Evolutionary conservation across 2,329 filamentous ascomycete species (phyloP).

Genomic region (Fusarium humuli): DNA sequence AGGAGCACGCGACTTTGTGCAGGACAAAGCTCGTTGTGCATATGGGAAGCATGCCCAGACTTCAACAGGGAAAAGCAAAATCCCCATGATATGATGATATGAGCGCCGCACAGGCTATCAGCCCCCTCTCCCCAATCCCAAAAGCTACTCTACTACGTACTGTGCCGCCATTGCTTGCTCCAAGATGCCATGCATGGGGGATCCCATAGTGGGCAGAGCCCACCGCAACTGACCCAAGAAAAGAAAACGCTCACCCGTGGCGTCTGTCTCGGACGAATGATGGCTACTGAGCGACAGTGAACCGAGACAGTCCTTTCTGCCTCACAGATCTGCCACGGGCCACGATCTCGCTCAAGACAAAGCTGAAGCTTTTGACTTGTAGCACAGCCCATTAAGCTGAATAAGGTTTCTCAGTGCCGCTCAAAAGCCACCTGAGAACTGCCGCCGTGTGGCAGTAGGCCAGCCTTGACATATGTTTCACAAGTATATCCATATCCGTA

Average conservation of each 20-base stretch:
- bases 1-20: slow-evolving; percentile 44
- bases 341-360: slow-evolving; percentile 6
- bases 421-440: slow-evolving; percentile 11
- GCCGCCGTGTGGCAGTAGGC: slow-evolving; percentile 4
- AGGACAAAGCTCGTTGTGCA: slow-evolving; percentile 36
- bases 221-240: slow-evolving; percentile 31
- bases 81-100: slow-evolving; percentile 39
- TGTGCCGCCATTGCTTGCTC: slow-evolving; percentile 25
- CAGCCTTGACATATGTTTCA: slow-evolving; percentile 7
- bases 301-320: slow-evolving; percentile 12
- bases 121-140: background rate
- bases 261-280: slow-evolving; percentile 42
- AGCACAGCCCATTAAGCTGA: slow-evolving; percentile 2
- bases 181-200: slow-evolving; percentile 36
- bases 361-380: slow-evolving; percentile 25
- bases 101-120: background rate
- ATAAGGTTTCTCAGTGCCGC: slow-evolving; percentile 10
- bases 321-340: slow-evolving; percentile 23
- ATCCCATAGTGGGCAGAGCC: slow-evolving; percentile 17
- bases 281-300: slow-evolving; percentile 27
- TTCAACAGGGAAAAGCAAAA: slow-evolving; percentile 23
- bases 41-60: slow-evolving; percentile 12
- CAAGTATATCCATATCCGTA: background rate
- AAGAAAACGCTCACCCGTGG: slow-evolving; percentile 32
- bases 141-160: background rate